These are phyloP conservation scores for Rubroboletus satanas DNA, from an alignment of 768 basidiomycete species.

Conservation along the genomic window DNA sequence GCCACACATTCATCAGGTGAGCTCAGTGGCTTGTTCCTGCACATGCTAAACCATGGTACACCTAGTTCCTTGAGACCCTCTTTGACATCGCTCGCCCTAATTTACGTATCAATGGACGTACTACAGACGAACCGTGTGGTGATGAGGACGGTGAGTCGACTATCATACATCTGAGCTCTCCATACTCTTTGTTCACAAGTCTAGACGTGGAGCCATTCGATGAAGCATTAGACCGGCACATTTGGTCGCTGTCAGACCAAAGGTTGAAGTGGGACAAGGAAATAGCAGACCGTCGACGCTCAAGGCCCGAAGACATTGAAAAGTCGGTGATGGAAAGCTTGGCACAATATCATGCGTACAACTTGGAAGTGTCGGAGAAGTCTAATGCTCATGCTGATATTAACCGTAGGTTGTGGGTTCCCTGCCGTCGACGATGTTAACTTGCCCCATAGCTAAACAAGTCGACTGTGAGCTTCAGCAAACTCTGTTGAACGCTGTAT, in stretches of 20 bases:
- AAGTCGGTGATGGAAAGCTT: constrained; percentile 37
- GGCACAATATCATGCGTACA: constrained; percentile 31
- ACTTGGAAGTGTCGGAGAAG: constrained; percentile 24
- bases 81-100: constrained; percentile 66
- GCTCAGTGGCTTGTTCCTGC: constrained; percentile 5
- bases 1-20: constrained; percentile 51
- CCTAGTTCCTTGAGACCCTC: constrained; percentile 58
- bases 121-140: constrained; percentile 60
- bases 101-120: constrained; percentile 75
- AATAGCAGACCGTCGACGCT: constrained; percentile 64
- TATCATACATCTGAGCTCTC: background rate
- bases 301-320: constrained; percentile 53
- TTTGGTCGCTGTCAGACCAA: constrained; percentile 77
- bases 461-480: constrained; percentile 24
- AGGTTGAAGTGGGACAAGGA: constrained; percentile 71
- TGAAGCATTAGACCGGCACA: constrained; percentile 76
- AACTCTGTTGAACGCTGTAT: constrained; percentile 33
- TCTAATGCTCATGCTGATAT: background rate
- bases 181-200: background rate
- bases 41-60: background rate
- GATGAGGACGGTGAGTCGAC: constrained; percentile 48
- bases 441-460: constrained; percentile 15
- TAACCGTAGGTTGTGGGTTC: constrained; percentile 9
- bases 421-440: background rate
- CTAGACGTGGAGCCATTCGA: constrained; percentile 80